Evolutionary conservation across 768 basidiomycete species (phyloP), one percentile per base, ranked within the genome.

Genomic region (Termitomyces sp.): DNA sequence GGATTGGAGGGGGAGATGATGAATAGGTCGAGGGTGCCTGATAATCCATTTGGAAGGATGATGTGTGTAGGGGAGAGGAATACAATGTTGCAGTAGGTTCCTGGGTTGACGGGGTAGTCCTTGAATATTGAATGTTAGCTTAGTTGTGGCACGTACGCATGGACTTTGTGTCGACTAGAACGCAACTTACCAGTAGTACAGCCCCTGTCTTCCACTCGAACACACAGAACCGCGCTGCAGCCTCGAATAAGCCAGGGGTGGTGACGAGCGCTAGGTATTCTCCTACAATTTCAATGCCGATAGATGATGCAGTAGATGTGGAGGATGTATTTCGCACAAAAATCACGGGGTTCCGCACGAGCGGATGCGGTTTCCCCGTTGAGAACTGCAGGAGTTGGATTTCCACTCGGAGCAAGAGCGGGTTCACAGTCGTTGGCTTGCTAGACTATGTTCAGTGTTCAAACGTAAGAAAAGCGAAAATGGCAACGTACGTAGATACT

Each of bases 251-350:
- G 26, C 65, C 61, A 56, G 71, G 71, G 3, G 69, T 66, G 4
- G 76, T 68, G 6, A 77, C 65, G 1, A 82, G 70, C 1, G 78
- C 76, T 3, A 81, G 67, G 60, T 77, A 67, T 12, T 77, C 72
- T 16, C 79, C 80, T 13, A 79, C 78, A 46, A 79, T 76, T 59
- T 80, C 79, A 33, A 81, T 71, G 12, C 73, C 74, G n/a, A 79
- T 67, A 12, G 68, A 61, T 4, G 46, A 54, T 6, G 2, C 76
- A 74, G 13, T 66, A 12, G 65, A 64, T 61, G 56, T 68, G 0
- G 26, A 33, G 0, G 26, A 33, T 1, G 71, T 64, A 2, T 59
- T 65, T 26, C 62, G 57, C 3, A 79, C 71, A n/a, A 67, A 61
- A 23, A 79, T 68, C 9, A 63, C 55, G 0, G 70, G 63, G 10